Evolutionary conservation across 1,139 yeast genomes (phyloP).

Genomic region (Pneumocystis jirovecii): DNA sequence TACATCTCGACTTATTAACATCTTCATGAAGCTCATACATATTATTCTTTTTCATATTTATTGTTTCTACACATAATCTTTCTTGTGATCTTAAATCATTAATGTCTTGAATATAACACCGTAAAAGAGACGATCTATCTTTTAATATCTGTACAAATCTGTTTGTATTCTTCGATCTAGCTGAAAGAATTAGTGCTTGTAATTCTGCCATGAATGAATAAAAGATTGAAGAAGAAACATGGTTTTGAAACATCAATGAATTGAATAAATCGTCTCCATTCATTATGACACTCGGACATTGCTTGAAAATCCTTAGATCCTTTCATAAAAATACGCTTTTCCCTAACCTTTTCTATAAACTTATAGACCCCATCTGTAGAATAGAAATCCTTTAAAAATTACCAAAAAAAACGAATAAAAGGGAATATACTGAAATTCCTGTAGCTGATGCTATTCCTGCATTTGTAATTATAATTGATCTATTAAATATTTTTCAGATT

Average conservation of each 20-base stretch:
- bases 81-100: constrained; percentile 43
- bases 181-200: constrained; percentile 45
- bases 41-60: not conserved
- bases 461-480: not conserved
- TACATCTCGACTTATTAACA: constrained; percentile 57
- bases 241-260: not conserved
- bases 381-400: not conserved
- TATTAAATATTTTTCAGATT: not conserved
- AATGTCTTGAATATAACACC: constrained; percentile 77
- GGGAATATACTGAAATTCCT: not conserved
- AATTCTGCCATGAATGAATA: constrained; percentile 70
- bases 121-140: constrained; percentile 48
- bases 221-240: constrained; percentile 40
- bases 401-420: not conserved
- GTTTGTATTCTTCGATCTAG: constrained; percentile 75
- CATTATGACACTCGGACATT: not conserved
- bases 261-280: not conserved
- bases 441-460: not conserved
- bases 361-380: not conserved
- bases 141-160: constrained; percentile 52
- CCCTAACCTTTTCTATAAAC: not conserved
- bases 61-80: constrained; percentile 14
- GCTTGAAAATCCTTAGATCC: not conserved
- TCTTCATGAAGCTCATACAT: constrained; percentile 54
- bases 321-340: not conserved